Evolutionary conservation across 441 rosid genomes (phyloP), one percentile per base, ranked within the genome.

Genomic region (Erodium chrysanthum): DNA sequence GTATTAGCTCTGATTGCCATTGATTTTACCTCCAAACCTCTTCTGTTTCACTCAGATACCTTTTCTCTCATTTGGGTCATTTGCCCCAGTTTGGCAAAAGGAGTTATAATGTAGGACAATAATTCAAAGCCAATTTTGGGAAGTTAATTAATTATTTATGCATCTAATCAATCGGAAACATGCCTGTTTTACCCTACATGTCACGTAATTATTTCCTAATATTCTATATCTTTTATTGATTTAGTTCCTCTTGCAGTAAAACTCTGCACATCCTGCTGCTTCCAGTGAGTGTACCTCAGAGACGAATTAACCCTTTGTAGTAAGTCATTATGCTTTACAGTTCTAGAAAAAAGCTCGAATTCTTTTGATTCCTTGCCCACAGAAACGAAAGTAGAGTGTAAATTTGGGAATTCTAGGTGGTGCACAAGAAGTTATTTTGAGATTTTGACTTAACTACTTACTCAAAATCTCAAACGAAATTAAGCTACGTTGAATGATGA

Each of bases 281-380:
- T 72, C 44, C 27, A 7, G n/a, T 67, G 52, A 67, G 66, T 66
- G 59, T 65, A 59, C 75, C 44, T 64, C 18, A 25, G 48, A 67
- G 70, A 71, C 64, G 64, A 75, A 75, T 74, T 70, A 59, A 25
- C 23, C 66, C 71, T 65, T 75, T 68, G 5, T 23, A 23, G 33
- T 60, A 60, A 22, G 64, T 27, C 31, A 27, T 60, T 31, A 22
- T 60, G 64, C 64, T 60, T 60, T 14, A 60, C 35, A 14, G 10
- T 11, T 11, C 15, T 60, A 25, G 64, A 56, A 56, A 56, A 14
- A 60, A 60, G 64, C 64, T 60, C 25, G 4, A 60, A 23, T 60
- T 60, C 33, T 60, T 60, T 60, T 23, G 64, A n/a, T 25, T 60
- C 35, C 64, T 60, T 60, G 33, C 64, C 33, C 60, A 54, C 17